Evolutionary conservation across 2,329 filamentous ascomycete genomes (phyloP).

Genomic region (Xylaria arbuscula): DNA sequence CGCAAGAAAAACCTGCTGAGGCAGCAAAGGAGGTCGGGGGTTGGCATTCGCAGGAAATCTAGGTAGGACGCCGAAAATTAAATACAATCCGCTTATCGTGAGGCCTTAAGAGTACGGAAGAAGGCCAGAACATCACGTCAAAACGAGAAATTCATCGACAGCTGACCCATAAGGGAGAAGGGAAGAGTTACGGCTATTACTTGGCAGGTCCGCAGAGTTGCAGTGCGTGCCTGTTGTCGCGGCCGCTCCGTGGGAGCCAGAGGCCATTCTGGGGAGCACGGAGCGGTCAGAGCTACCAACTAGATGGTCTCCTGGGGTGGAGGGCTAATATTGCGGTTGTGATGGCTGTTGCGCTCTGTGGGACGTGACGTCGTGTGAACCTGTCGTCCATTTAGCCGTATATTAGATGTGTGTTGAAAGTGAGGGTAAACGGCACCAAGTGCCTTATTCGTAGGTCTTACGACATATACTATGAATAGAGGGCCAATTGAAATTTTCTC

Average conservation of each 20-base stretch:
- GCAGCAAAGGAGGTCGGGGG: constrained; percentile 10
- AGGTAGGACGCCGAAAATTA: constrained; percentile 31
- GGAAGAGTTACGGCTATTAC: constrained; percentile 30
- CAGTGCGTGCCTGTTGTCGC: constrained; percentile 21
- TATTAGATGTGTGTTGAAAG: constrained; percentile 42
- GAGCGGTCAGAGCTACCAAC: constrained; percentile 31
- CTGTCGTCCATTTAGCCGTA: constrained; percentile 48
- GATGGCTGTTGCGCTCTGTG: constrained; percentile 37
- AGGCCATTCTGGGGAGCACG: constrained; percentile 45
- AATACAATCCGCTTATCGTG: constrained; percentile 33
- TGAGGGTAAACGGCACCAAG: constrained; percentile 42
- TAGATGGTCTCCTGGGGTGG: constrained; percentile 12
- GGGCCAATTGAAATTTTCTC: constrained; percentile 38
- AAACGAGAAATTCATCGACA: constrained; percentile 34
- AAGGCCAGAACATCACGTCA: constrained; percentile 31
- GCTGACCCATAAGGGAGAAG: constrained; percentile 21
- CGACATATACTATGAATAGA: constrained; percentile 43
- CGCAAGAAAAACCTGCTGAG: not conserved
- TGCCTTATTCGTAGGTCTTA: constrained; percentile 34
- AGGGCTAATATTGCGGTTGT: constrained; percentile 37
- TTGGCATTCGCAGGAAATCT: constrained; percentile 6
- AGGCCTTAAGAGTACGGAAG: constrained; percentile 25
- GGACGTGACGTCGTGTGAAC: constrained; percentile 42
- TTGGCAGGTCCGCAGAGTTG: constrained; percentile 39
- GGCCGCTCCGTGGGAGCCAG: constrained; percentile 27